Evolutionary conservation across 106 monocot genomes (phyloP), one percentile per base, ranked within the genome.

Genomic region (Phalaenopsis aphrodite): DNA sequence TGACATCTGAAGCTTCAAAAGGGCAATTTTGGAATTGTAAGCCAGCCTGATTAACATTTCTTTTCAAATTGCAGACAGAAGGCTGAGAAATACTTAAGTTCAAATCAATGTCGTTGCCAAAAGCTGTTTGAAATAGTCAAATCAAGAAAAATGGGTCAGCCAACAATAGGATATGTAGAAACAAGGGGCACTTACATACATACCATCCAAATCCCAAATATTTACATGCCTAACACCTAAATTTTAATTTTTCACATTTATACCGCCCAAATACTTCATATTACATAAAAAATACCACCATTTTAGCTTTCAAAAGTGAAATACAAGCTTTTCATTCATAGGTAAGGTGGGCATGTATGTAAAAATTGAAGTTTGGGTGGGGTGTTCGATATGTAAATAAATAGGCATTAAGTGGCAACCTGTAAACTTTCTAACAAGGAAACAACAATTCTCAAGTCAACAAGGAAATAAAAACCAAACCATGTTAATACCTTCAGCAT

Each of bases 41-140:
- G 23, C 79, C 72, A 8, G 42, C 36, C 23, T 79, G 46, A 41
- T 74, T 83, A 12, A 61, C 75, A 78, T 82, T 78, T 65, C 45
- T 74, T 73, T 86, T 91, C 16, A 84, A 81, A 75, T 75, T 85
- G 75, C 41, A 45, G 12, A 30, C 72, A 65, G 37, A 23, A 21
- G 91, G 94, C 75, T 88, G 94, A 73, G 88, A 89, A 77, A 94
- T 91, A 38, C 87, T 88, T 83, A 95, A 87, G 84, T 87, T 84
- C 81, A 95, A 75, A 80, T 95, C 95, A 56, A 90, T 80, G 48
- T 79, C 80, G 42, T 67, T 48, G 6, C 78, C 85, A 77, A 72
- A 36, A 24, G 41, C 61, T 80, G 19, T 52, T 37, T 18, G 75
- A 30, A 41, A 8, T 7, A 57, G 30, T 37, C 6, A 42, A 11